Evolutionary conservation across 2,329 filamentous ascomycete genomes (phyloP).

Genomic region (Tolypocladium inflatum): DNA sequence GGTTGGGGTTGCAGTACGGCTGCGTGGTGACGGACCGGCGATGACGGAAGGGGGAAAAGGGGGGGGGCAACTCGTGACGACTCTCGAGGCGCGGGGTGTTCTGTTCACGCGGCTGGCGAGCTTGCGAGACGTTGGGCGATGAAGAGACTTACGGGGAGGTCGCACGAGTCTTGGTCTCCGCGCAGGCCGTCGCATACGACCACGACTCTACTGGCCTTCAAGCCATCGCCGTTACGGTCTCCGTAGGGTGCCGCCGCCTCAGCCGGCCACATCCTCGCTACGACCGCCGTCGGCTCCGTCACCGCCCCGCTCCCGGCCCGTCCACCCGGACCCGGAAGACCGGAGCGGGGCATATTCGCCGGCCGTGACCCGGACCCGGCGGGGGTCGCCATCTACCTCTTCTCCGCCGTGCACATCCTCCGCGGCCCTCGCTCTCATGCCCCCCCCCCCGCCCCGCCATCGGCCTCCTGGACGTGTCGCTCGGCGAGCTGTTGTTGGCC

Average conservation of each 20-base stretch:
- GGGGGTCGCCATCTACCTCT: constrained; percentile 11
- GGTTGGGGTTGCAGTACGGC: background rate
- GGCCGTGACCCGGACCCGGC: constrained; percentile 10
- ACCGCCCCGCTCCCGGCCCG: background rate
- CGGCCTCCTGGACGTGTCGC: constrained; percentile 19
- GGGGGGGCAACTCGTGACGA: background rate
- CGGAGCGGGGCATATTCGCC: background rate
- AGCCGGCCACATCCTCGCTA: background rate
- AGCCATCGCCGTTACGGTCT: background rate
- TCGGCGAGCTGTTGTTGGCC: constrained; percentile 18
- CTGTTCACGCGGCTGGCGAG: background rate
- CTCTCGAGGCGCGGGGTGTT: background rate
- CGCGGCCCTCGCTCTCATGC: constrained; percentile 17
- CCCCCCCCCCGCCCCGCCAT: constrained; percentile 13
- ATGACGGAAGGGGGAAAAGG: background rate
- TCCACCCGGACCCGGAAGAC: background rate
- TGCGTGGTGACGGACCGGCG: background rate
- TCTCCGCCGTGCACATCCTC: constrained; percentile 15
- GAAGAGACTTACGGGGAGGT: background rate
- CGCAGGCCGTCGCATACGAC: background rate
- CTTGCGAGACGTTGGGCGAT: background rate
- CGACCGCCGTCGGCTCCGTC: no score
- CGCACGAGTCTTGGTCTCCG: background rate
- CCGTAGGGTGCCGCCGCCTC: no score
- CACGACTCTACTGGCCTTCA: background rate